phyloP scores from a whole-genome alignment of 2,329 filamentous ascomycete genomes.

The Fusarium tricinctum region DNA sequence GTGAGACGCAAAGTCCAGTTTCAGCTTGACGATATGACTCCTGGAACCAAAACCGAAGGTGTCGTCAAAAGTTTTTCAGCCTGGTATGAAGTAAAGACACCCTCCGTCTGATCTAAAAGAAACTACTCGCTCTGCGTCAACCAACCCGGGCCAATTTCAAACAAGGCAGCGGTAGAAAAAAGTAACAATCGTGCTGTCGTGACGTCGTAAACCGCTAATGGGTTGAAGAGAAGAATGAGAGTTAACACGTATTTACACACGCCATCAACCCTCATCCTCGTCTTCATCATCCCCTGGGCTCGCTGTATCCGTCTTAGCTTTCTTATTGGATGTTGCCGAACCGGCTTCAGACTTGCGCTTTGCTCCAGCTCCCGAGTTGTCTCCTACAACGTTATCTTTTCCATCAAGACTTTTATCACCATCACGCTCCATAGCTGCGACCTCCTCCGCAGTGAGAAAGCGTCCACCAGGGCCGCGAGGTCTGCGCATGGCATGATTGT shows the following conservation, averaged over 20 bases:
- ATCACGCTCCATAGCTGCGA: conserved; percentile 85
- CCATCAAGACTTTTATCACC: conserved; percentile 61
- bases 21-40: conserved; percentile 1
- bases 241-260: conserved; percentile 21
- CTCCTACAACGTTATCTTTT: conserved; percentile 51
- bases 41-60: conserved; percentile 37
- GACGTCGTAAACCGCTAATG: conserved; percentile 55
- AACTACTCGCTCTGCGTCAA: conserved; percentile 13
- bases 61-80: conserved; percentile 26
- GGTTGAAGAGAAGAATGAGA: conserved; percentile 48
- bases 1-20: conserved; percentile 5
- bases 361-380: conserved; percentile 57
- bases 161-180: conserved; percentile 35
- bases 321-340: conserved; percentile 66
- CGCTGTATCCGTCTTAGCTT: conserved; percentile 66
- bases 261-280: conserved; percentile 59
- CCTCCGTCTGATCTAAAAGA: conserved; percentile 22
- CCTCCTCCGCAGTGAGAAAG: conserved; percentile 96
- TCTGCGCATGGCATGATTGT: conserved; percentile 97
- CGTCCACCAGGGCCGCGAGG: conserved; percentile 93
- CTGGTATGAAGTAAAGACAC: conserved; percentile 28
- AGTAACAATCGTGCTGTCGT: conserved; percentile 53
- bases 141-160: conserved; percentile 11
- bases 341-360: conserved; percentile 73
- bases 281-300: conserved; percentile 59